Evolutionary conservation across 129 eudicot genomes (phyloP).

Genomic region (carrot (Daucus carota)): DH1_v3.0 NC_030382.2:51479501-51480000

Average conservation of each 20-base stretch:
- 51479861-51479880: neutral
- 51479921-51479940: neutral
- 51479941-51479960: neutral
- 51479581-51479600: no score
- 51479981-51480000: conserved; percentile 61
- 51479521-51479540: no score
- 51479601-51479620: no score
- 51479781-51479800: neutral
- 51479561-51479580: no score
- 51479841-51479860: neutral
- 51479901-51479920: neutral
- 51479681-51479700: neutral
- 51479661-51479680: neutral
- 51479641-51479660: neutral
- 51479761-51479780: neutral
- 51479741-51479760: no score
- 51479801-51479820: neutral
- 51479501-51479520: no score
- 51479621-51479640: no score
- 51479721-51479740: no score
- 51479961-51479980: neutral
- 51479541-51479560: no score
- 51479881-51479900: neutral
- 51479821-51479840: neutral
- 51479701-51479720: no score